Conservation (phyloP, 2,329 filamentous ascomycete species). For the Colletotrichum simmondsii region DNA sequence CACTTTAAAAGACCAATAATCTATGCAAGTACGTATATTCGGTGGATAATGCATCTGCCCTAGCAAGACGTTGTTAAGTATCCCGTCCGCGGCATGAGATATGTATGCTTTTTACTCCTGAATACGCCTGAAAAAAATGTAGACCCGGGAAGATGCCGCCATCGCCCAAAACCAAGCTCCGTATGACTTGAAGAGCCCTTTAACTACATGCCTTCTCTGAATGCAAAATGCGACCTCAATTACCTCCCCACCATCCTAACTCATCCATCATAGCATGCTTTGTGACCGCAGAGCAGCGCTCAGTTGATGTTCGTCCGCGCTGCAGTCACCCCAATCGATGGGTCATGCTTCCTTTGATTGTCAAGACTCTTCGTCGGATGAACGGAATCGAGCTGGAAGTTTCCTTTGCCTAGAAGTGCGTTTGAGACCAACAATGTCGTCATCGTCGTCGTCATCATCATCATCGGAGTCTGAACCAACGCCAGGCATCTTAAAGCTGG, state of each 20-base stretch:
- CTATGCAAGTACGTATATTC: conserved; percentile 12
- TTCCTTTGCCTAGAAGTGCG: conserved; percentile 24
- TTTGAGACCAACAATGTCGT: conserved; percentile 2
- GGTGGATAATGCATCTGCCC: conserved; percentile 1
- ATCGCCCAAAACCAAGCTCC: neutral
- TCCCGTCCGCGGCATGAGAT: neutral
- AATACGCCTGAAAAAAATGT: conserved; percentile 14
- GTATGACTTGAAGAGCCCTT: neutral
- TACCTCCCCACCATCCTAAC: neutral
- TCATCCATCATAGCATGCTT: neutral
- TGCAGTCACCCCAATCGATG: neutral
- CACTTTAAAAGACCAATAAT: neutral
- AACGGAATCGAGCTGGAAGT: conserved; percentile 27
- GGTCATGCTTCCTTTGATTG: neutral
- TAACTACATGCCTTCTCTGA: conserved; percentile 10
- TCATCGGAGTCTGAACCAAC: conserved; percentile 22
- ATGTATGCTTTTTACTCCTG: conserved; percentile 25
- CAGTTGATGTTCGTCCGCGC: neutral
- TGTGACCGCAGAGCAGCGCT: neutral
- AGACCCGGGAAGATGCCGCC: neutral
- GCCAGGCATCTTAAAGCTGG: conserved; percentile 18
- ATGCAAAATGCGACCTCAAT: conserved; percentile 9
- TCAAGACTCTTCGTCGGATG: conserved; percentile 23
- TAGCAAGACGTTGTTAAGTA: neutral
- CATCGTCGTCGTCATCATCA: conserved; percentile 21